Conservation (phyloP, 2,329 filamentous ascomycete species). For the Talaromyces sp. region DNA sequence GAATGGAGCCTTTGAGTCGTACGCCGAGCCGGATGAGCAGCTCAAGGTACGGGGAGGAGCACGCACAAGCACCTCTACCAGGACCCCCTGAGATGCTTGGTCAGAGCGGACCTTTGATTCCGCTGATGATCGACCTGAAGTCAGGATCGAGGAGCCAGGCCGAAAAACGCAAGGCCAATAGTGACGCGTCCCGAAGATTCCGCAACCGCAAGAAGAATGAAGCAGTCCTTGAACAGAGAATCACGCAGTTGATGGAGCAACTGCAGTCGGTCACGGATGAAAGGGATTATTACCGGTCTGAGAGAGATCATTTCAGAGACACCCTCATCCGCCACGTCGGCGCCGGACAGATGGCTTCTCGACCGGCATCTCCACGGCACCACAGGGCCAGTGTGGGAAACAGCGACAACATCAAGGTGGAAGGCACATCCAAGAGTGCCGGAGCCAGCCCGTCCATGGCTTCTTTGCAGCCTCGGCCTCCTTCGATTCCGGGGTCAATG, state of each 20-base stretch:
- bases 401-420: background rate
- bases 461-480: background rate
- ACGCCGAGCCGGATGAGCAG: conserved; percentile 19
- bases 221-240: conserved; percentile 34
- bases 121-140: conserved; percentile 35
- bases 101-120: conserved; percentile 27
- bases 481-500: background rate
- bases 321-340: conserved; percentile 23
- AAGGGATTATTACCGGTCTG: conserved; percentile 35
- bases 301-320: conserved; percentile 38
- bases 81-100: conserved; percentile 1
- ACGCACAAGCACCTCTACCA: background rate
- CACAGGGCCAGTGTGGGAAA: conserved; percentile 13
- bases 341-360: conserved; percentile 22
- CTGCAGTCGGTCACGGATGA: conserved; percentile 30
- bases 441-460: background rate
- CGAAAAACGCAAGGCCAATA: conserved; percentile 40
- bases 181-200: conserved; percentile 37
- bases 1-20: conserved; percentile 24
- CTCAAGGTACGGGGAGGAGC: conserved; percentile 19
- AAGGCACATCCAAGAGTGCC: background rate
- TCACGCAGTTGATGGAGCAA: conserved; percentile 30
- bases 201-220: conserved; percentile 39
- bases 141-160: conserved; percentile 39
- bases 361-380: conserved; percentile 28